Conservation (phyloP, 768 basidiomycete species). For the Lentinula sp. region DNA sequence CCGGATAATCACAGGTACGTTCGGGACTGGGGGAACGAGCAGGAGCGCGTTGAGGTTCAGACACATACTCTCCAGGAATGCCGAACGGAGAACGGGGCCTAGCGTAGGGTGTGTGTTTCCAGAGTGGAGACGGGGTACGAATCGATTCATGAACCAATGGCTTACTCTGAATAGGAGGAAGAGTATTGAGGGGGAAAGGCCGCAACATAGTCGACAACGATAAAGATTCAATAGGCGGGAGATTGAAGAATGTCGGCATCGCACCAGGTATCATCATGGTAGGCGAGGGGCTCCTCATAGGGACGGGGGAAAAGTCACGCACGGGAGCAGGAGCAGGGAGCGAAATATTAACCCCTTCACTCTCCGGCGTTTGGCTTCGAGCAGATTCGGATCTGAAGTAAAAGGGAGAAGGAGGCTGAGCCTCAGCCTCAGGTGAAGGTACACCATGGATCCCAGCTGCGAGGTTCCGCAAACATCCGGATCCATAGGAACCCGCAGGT, state of each 20-base stretch:
- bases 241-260: constrained; percentile 8
- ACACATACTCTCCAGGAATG: background rate
- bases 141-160: background rate
- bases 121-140: background rate
- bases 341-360: background rate
- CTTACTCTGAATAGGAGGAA: background rate
- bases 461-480: constrained; percentile 13
- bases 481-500: background rate
- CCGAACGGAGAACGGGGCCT: background rate
- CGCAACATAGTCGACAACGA: constrained; percentile 1
- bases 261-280: constrained; percentile 15
- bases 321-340: background rate
- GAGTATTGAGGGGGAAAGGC: background rate
- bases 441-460: background rate
- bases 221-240: constrained; percentile 3
- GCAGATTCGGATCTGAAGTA: constrained; percentile 12
- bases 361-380: background rate
- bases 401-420: constrained; percentile 15
- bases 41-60: background rate
- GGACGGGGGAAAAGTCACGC: background rate
- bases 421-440: constrained; percentile 5
- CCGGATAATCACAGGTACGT: background rate
- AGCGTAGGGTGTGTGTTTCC: constrained; percentile 1
- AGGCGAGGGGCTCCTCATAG: constrained; percentile 7
- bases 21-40: background rate